phyloP scores from a whole-genome alignment of 306 rosid species.

The Comarum palustre region DNA sequence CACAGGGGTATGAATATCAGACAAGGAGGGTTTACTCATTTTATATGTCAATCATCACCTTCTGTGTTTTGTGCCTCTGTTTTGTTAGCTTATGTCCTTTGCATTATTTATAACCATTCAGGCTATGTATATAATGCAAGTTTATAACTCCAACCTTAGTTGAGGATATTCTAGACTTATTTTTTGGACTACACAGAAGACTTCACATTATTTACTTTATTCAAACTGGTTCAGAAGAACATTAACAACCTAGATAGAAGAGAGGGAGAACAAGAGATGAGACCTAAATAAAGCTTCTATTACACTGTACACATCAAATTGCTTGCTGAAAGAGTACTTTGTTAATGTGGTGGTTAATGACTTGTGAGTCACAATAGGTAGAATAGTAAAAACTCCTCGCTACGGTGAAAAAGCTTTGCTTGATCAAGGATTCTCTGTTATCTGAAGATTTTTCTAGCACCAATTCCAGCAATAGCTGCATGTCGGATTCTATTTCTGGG shows the following conservation, averaged over 20 bases:
- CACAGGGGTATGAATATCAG: slow-evolving; percentile 22
- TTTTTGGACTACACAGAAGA: neutral
- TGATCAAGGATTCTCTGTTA: slow-evolving; percentile 44
- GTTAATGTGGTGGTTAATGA: slow-evolving; percentile 60
- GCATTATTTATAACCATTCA: slow-evolving; percentile 10
- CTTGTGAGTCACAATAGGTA: slow-evolving; percentile 56
- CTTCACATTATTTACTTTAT: neutral
- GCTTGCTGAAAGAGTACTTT: slow-evolving; percentile 80
- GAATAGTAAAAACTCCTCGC: slow-evolving; percentile 65
- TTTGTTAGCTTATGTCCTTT: neutral
- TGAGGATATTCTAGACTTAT: neutral
- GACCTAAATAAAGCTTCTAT: neutral
- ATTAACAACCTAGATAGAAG: neutral
- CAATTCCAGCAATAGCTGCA: slow-evolving; percentile 64
- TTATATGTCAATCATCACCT: slow-evolving; percentile 1
- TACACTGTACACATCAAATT: neutral
- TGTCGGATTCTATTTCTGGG: slow-evolving; percentile 52
- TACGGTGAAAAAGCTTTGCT: slow-evolving; percentile 63
- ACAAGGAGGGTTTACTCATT: slow-evolving; percentile 11
- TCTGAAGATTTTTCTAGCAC: slow-evolving; percentile 44
- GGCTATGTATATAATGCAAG: neutral
- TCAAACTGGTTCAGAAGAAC: slow-evolving; percentile 1
- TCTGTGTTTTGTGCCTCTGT: slow-evolving; percentile 9
- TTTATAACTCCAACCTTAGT: neutral
- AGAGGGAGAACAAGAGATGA: neutral